Evolutionary conservation across 2,329 filamentous ascomycete species (phyloP), one percentile per base, ranked within the genome.

Genomic region (Cladosporium velox): DNA sequence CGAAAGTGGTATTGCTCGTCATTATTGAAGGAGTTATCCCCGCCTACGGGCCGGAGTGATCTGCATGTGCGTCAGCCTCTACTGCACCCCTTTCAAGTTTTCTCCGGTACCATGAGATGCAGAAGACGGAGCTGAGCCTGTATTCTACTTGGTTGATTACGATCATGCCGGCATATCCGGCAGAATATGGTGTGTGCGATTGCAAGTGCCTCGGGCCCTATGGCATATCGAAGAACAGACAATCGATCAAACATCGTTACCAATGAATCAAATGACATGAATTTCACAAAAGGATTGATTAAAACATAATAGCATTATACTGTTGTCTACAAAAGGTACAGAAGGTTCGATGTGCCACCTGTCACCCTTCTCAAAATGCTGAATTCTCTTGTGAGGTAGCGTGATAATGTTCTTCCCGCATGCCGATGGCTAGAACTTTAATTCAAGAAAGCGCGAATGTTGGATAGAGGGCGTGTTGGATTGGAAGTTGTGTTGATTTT

Each of bases 21-120:
- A 54, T 47, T 7, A 24, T 24, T 30, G 41, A 21, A 47, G 41
- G n/a, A 18, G 28, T 30, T 28, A 3, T 14, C 55, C 21, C 34
- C 34, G 21, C 55, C 7, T 14, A 24, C 55, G 34, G 55, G 55
- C 55, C 55, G 55, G 34, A 28, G 34, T 21, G 55, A 58, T 58
- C 55, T 58, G 30, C 55, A 41, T 38, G 14, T 34, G n/a, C 34
- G 21, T 58, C 55, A 58, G 55, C 55, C 55, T 30, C 26, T 38
- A 15, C 35, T 38, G 12, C 4, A 7, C 35, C 4, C 4, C 5
- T 41, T 41, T 5, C 14, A 6, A 41, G 14, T 18, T 4, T 6
- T 41, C 1, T 41, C 15, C 15, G 15, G 35, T 2, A n/a, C 15
- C 6, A 18, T 18, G 35, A 47, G n/a, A 21, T 47, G 8, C n/a